phyloP scores from a whole-genome alignment of 176 grass and related monocot genomes.

The Bolboschoenus planiculmis region DNA sequence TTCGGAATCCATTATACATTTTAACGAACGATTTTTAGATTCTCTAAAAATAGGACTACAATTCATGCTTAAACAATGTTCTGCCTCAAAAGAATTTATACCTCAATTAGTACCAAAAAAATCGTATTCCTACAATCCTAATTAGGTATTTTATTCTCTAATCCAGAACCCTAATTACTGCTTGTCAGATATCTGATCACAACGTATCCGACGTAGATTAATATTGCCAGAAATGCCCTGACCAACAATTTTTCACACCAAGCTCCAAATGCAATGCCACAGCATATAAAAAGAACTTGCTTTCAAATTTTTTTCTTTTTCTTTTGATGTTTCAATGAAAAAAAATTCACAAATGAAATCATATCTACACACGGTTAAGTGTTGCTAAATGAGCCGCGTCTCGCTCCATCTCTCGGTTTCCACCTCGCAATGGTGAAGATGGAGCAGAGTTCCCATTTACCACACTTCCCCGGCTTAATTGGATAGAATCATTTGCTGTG shows the following conservation, averaged over 20 bases:
- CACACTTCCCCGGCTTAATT: not conserved
- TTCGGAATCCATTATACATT: not conserved
- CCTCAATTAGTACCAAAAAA: not conserved
- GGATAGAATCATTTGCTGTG: not conserved
- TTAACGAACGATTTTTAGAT: not conserved
- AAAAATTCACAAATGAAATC: not conserved
- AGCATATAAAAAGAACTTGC: not conserved
- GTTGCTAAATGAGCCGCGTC: not conserved
- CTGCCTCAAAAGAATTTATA: not conserved
- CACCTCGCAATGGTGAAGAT: not conserved
- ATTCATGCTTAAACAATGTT: not conserved
- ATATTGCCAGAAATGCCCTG: not conserved
- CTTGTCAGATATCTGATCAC: not conserved
- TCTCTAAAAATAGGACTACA: not conserved
- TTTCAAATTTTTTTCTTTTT: not conserved
- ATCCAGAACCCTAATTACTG: not conserved
- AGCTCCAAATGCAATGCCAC: not conserved
- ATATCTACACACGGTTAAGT: not conserved
- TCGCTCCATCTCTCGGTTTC: not conserved
- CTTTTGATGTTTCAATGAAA: not conserved
- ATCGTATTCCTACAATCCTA: not conserved
- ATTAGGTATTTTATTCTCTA: not conserved
- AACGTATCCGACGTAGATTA: not conserved
- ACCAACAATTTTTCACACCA: not conserved
- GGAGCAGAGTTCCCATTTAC: not conserved